A percentile compares a stretch with the other conserved stretches of the same genome.
Conservation (phyloP, 2,329 filamentous ascomycete species). For the Fusarium sp. region DNA sequence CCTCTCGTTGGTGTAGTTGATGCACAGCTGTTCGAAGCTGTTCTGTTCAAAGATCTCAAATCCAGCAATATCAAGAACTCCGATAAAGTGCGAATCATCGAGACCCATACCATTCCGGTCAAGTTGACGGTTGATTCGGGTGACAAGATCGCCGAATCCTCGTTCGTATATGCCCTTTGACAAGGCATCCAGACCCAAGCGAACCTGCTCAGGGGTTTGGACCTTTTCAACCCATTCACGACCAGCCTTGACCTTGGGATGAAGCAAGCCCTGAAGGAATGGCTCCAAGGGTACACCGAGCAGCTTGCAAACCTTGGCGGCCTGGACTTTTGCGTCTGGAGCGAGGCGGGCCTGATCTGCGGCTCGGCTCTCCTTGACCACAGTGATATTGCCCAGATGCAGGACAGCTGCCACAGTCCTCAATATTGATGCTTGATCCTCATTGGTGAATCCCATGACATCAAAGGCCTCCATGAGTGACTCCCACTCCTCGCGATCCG, state of each 20-base stretch:
- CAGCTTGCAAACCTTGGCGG: slow-evolving; percentile 82
- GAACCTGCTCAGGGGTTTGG: slow-evolving; percentile 96
- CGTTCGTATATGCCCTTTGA: slow-evolving; percentile 98
- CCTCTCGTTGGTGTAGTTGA: slow-evolving; percentile 99
- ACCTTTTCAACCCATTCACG: slow-evolving; percentile 99
- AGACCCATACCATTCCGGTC: slow-evolving; percentile 84
- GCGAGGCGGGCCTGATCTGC: slow-evolving; percentile 90
- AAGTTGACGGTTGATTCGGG: slow-evolving; percentile 89
- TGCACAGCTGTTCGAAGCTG: slow-evolving; percentile 98
- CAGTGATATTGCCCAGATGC: slow-evolving; percentile 90
- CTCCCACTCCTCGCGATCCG: slow-evolving; percentile 91
- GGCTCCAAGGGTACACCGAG: slow-evolving; percentile 86
- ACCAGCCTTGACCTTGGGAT: slow-evolving; percentile 94
- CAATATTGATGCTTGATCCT: slow-evolving; percentile 85
- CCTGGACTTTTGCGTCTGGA: slow-evolving; percentile 78
- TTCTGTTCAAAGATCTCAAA: slow-evolving; percentile 99
- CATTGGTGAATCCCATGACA: slow-evolving; percentile 90
- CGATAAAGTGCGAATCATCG: slow-evolving; percentile 96
- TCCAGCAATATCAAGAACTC: slow-evolving; percentile 97
- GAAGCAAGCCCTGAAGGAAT: slow-evolving; percentile 88
- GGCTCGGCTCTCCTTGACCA: slow-evolving; percentile 89
- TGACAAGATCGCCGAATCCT: slow-evolving; percentile 91
- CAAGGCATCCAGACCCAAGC: slow-evolving; percentile 87
- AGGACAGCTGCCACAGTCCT: slow-evolving; percentile 90
- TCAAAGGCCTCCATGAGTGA: slow-evolving; percentile 90